phyloP scores from a whole-genome alignment of 2,329 filamentous ascomycete species.

The Clonostachys solani region DNA sequence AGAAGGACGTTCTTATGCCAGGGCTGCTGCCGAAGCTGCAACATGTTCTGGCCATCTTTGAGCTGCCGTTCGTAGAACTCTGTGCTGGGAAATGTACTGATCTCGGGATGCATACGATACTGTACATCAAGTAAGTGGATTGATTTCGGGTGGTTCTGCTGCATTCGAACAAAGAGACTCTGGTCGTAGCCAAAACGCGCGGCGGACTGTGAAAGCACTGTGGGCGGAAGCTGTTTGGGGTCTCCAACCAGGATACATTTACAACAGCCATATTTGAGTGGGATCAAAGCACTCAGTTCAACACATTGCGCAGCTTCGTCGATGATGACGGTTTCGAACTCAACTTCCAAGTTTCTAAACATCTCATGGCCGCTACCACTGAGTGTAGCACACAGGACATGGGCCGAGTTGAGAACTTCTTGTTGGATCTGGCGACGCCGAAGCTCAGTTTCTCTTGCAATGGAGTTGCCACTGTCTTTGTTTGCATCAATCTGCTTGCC shows the following conservation, averaged over 20 bases:
- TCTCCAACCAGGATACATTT: conserved; percentile 98
- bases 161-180: conserved; percentile 97
- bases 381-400: conserved; percentile 91
- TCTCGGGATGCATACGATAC: conserved; percentile 98
- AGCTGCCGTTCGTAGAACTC: conserved; percentile 91
- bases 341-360: conserved; percentile 89
- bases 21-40: conserved; percentile 64
- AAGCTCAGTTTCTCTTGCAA: conserved; percentile 80
- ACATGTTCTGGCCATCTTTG: conserved; percentile 83
- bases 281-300: conserved; percentile 92
- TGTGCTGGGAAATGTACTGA: conserved; percentile 83
- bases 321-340: conserved; percentile 98
- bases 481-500: conserved; percentile 82
- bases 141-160: conserved; percentile 81
- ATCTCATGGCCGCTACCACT: conserved; percentile 97
- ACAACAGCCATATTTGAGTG: conserved; percentile 92
- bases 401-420: conserved; percentile 82
- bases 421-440: conserved; percentile 82
- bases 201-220: conserved; percentile 90
- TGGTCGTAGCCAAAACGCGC: conserved; percentile 94
- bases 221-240: conserved; percentile 94
- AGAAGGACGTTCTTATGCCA: conserved; percentile 85
- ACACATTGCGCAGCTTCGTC: conserved; percentile 98
- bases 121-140: conserved; percentile 96
- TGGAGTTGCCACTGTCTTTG: conserved; percentile 80